These are phyloP conservation scores for Scheffersomyces parashehatae DNA, from an alignment of 1,139 yeast genomes.

Conservation along the genomic window DNA sequence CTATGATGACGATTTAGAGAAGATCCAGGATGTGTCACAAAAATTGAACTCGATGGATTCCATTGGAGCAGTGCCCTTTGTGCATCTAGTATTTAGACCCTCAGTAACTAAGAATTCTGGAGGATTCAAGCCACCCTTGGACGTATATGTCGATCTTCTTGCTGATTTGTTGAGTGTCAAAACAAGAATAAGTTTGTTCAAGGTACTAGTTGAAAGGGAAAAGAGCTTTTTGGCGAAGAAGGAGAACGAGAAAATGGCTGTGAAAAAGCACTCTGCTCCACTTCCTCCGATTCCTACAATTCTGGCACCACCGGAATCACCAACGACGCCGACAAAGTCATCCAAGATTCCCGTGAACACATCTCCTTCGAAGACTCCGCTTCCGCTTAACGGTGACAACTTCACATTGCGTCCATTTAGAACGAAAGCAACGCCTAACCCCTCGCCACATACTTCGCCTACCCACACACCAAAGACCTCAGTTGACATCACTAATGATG, in stretches of 20 bases:
- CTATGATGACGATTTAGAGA: conserved; percentile 7
- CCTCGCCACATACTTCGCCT: conserved; percentile 44
- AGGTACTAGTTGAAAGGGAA: conserved; percentile 32
- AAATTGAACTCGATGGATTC: conserved; percentile 37
- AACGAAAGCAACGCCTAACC: conserved; percentile 42
- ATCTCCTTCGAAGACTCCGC: conserved; percentile 6
- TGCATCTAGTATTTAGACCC: conserved; percentile 45
- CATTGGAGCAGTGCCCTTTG: conserved; percentile 42
- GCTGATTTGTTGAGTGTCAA: conserved; percentile 29
- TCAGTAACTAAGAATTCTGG: conserved; percentile 34
- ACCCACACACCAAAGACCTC: conserved; percentile 25
- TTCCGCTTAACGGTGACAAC: conserved; percentile 19
- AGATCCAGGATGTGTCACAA: conserved; percentile 12
- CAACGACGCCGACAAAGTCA: conserved; percentile 3
- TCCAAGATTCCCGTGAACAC: not conserved
- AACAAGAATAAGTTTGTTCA: conserved; percentile 25
- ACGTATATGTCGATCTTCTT: conserved; percentile 27
- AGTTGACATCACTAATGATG: conserved; percentile 10
- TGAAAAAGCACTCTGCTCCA: conserved; percentile 15
- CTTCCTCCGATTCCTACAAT: conserved; percentile 13
- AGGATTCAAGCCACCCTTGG: conserved; percentile 47
- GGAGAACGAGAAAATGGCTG: conserved; percentile 31
- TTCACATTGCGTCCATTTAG: conserved; percentile 46
- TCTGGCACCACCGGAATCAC: conserved; percentile 13
- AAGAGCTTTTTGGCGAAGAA: conserved; percentile 28